Evolutionary conservation across 2,329 filamentous ascomycete genomes (phyloP), one percentile per base, ranked within the genome.

Genomic region (Xylariaceae sp.): DNA sequence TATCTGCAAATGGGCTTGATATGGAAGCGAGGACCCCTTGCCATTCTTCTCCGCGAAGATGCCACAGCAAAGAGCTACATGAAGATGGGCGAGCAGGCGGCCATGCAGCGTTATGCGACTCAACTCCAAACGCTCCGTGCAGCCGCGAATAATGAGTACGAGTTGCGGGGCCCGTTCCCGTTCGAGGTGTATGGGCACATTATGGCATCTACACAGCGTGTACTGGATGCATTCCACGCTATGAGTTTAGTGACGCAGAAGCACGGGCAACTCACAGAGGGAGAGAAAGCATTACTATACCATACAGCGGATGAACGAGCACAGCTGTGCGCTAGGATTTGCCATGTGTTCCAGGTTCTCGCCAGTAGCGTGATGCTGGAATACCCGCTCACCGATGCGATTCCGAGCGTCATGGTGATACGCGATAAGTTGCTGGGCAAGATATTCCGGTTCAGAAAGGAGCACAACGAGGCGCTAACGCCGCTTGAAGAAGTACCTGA

Each of bases 1-100:
- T 97, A 93, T 78, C 74, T 98, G 6, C 87, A 94, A 44, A 90
- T 98, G 81, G 88, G 89, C 13, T 75, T 98, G 26, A 90, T 97
- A 50, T 98, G 93, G 93, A 95, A 91, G 66, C 81, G 90, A 34
- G 91, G 94, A 8, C 93, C 93, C 0, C 71, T 98, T 18, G 84
- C 86, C 4, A 79, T 83, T 6, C 74, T 95, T 41, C 68, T 82
- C 1, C 74, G 81, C 34, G 79, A 74, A 44, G 69, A 78, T 49
- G 13, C 69, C 66, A 3, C 45, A 12, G 66, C 74, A 28, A 59
- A 63, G 41, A 79, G 81, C 4, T 97, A 95, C 62, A 89, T 96
- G 77, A 84, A 84, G 48, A 78, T 89, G n/a, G 79, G 83, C 28
- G 93, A 97, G 64, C 90, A 95, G 60, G 79, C 86, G 4, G 85